Conservation (phyloP, 805 yeast genomes). For the Zygosaccharomyces lentus region DNA sequence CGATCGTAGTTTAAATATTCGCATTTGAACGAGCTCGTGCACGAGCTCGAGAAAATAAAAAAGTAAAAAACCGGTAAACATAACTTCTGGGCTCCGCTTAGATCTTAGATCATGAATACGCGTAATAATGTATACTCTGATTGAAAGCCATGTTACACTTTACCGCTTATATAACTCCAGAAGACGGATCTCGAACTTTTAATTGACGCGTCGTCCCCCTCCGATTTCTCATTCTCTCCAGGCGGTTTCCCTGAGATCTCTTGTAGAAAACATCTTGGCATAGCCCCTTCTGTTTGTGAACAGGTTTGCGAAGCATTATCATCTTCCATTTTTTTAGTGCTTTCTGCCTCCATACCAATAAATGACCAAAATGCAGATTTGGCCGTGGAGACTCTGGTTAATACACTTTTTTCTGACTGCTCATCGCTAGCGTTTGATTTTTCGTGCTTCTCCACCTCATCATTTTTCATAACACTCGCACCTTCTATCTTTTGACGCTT, state of each 20-base stretch:
- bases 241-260: neutral
- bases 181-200: conserved; percentile 1
- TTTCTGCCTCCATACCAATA: conserved; percentile 3
- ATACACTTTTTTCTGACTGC: neutral
- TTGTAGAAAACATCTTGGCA: neutral
- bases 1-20: neutral
- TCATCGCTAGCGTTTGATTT: neutral
- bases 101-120: too few species aligned
- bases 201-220: neutral
- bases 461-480: neutral
- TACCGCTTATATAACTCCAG: conserved; percentile 2
- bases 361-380: conserved; percentile 5
- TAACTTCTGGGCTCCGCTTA: neutral
- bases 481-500: neutral
- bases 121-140: too few species aligned
- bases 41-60: neutral
- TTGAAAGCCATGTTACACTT: neutral
- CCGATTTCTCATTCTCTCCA: neutral
- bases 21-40: neutral
- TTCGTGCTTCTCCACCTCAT: neutral
- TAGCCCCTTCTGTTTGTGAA: neutral
- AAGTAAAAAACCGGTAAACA: neutral
- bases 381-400: conserved; percentile 2
- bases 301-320: neutral
- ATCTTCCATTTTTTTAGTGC: neutral